Evolutionary conservation across 2,329 filamentous ascomycete species (phyloP).

Genomic region (Microdochium bolleyi): DNA sequence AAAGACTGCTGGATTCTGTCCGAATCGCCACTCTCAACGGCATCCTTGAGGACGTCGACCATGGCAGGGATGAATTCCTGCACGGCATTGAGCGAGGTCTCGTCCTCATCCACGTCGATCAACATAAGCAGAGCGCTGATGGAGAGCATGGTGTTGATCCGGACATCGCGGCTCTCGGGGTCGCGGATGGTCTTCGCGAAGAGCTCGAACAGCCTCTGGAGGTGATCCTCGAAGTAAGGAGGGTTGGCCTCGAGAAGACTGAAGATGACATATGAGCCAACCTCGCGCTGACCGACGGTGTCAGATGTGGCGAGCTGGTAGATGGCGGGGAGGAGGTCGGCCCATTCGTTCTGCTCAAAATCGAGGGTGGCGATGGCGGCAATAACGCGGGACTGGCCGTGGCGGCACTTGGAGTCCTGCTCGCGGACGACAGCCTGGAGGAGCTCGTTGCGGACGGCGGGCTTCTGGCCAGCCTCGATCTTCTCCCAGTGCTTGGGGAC

Average conservation of each 20-base stretch:
- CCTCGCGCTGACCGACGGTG: slow-evolving; percentile 73
- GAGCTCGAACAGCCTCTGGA: slow-evolving; percentile 69
- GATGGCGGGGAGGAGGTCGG: slow-evolving; percentile 70
- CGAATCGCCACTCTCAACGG: slow-evolving; percentile 73
- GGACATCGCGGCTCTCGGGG: slow-evolving; percentile 82
- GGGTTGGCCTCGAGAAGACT: slow-evolving; percentile 85
- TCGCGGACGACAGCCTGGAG: slow-evolving; percentile 80
- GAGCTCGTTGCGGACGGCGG: slow-evolving; percentile 71
- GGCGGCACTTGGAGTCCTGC: slow-evolving; percentile 66
- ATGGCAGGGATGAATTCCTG: slow-evolving; percentile 77
- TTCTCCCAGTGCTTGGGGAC: slow-evolving; percentile 80
- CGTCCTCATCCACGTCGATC: slow-evolving; percentile 80
- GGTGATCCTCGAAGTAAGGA: slow-evolving; percentile 74
- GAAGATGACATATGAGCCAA: slow-evolving; percentile 88
- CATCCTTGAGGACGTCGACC: slow-evolving; percentile 81
- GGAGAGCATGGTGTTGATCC: slow-evolving; percentile 88
- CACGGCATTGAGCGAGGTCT: slow-evolving; percentile 63
- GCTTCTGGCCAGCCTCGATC: slow-evolving; percentile 68
- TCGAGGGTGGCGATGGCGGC: slow-evolving; percentile 81
- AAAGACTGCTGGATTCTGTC: slow-evolving; percentile 86
- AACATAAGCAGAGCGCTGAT: slow-evolving; percentile 83
- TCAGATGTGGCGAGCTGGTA: slow-evolving; percentile 70
- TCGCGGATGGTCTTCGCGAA: slow-evolving; percentile 87
- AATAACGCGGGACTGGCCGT: slow-evolving; percentile 82
- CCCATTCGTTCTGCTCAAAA: slow-evolving; percentile 79